These are phyloP conservation scores for Aureobasidium musti DNA, from an alignment of 2,329 filamentous ascomycete species.

Conservation along the genomic window DNA sequence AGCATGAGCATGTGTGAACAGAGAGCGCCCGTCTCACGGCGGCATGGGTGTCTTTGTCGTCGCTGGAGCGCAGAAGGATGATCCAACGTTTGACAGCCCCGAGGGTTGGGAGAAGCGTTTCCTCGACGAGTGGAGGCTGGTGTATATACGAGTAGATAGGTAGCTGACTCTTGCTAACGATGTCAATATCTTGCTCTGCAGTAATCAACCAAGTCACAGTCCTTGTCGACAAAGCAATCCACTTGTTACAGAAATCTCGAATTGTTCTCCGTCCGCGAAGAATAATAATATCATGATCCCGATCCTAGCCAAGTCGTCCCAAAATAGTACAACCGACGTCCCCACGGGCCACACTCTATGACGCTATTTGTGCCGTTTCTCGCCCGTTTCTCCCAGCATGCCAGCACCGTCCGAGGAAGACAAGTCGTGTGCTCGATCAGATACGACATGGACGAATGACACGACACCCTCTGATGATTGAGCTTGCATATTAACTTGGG, in stretches of 20 bases:
- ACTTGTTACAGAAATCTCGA: not conserved
- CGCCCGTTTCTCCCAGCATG: not conserved
- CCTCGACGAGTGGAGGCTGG: slow-evolving; percentile 2
- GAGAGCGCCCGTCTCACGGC: slow-evolving; percentile 22
- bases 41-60: slow-evolving; percentile 4
- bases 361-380: slow-evolving; percentile 7
- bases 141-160: not conserved
- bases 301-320: not conserved
- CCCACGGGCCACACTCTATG: slow-evolving; percentile 11
- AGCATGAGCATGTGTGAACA: slow-evolving; percentile 19
- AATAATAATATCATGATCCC: not conserved
- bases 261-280: not conserved
- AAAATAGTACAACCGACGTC: slow-evolving; percentile 4
- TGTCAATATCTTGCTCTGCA: not conserved
- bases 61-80: slow-evolving; percentile 12
- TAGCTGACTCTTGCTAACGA: too few species aligned
- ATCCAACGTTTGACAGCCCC: slow-evolving; percentile 2
- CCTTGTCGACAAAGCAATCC: not conserved
- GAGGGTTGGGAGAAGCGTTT: slow-evolving; percentile 19
- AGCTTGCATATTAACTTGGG: not conserved
- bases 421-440: slow-evolving; percentile 7
- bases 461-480: not conserved
- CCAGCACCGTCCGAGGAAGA: not conserved
- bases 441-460: not conserved
- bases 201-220: not conserved